Percentiles rank a stretch among this genome's conserved stretches.
phyloP scores from a whole-genome alignment of 108 stramenopile genomes.

The Cyclotella atomus region DNA sequence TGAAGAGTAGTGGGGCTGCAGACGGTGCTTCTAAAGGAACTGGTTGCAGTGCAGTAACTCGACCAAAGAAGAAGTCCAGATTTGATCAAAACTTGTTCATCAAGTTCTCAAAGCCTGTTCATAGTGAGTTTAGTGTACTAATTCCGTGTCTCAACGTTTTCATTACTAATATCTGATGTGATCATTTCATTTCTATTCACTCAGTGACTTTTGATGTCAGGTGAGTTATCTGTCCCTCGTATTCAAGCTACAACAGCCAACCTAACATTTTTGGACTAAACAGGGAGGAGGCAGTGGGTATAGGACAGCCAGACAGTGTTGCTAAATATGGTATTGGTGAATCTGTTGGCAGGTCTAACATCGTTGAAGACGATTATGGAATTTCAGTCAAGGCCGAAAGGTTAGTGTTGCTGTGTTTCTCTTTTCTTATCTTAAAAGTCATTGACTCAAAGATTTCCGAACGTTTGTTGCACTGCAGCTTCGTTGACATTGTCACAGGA shows the following conservation, averaged over 20 bases:
- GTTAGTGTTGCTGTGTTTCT: too few species aligned
- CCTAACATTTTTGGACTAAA: neutral
- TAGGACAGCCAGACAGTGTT: conserved; percentile 83
- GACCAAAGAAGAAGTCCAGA: conserved; percentile 80
- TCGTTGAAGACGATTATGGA: conserved; percentile 91
- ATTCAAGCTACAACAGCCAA: neutral
- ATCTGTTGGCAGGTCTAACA: conserved; percentile 60
- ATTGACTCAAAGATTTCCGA: neutral
- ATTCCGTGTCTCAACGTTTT: neutral
- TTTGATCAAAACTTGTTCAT: conserved; percentile 89
- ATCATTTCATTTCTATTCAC: neutral
- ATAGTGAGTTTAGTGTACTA: conserved; percentile 61
- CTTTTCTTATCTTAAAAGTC: too few species aligned
- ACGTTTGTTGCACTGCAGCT: conserved; percentile 16
- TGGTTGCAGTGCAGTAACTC: conserved; percentile 3
- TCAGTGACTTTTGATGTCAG: conserved; percentile 79
- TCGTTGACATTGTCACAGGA: conserved; percentile 89
- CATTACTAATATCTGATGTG: neutral
- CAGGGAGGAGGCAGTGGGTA: conserved; percentile 80
- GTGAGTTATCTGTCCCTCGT: neutral
- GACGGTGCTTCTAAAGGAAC: conserved; percentile 1
- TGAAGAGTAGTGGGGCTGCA: conserved; percentile 12
- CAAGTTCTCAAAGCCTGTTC: conserved; percentile 90
- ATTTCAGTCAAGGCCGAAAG: conserved; percentile 82
- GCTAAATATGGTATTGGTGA: conserved; percentile 83